These are phyloP conservation scores for Endoconidiophora laricicola DNA, from an alignment of 2,329 filamentous ascomycete species.

Conservation along the genomic window DNA sequence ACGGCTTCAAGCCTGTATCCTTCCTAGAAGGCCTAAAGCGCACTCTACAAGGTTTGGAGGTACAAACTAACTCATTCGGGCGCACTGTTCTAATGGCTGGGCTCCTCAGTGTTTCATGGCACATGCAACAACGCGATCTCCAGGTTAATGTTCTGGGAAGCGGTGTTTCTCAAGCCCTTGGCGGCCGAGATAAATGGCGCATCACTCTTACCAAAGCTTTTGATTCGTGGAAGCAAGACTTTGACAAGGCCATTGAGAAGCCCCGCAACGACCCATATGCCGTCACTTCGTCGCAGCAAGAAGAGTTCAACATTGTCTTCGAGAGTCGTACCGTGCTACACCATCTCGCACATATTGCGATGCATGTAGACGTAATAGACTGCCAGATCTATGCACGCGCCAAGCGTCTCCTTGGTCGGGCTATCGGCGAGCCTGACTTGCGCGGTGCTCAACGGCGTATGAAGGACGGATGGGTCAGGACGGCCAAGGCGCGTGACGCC, in stretches of 20 bases:
- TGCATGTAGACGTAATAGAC: conserved; percentile 94
- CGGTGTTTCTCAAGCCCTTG: conserved; percentile 59
- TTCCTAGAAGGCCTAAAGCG: conserved; percentile 86
- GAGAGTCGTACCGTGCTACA: conserved; percentile 82
- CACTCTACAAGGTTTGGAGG: conserved; percentile 69
- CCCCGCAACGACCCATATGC: conserved; percentile 37
- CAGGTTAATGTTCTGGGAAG: conserved; percentile 71
- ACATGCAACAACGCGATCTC: conserved; percentile 91
- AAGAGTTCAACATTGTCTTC: conserved; percentile 41
- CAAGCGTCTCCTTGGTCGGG: conserved; percentile 66
- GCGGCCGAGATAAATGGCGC: conserved; percentile 83
- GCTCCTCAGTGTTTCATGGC: conserved; percentile 83
- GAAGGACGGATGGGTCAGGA: conserved; percentile 78
- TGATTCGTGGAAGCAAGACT: conserved; percentile 85
- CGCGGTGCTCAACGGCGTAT: conserved; percentile 65
- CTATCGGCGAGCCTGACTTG: conserved; percentile 69
- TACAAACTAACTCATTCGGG: conserved; percentile 85
- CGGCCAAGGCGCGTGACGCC: conserved; percentile 74
- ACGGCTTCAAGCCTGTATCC: conserved; percentile 67
- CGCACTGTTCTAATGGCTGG: conserved; percentile 89
- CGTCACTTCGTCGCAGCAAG: conserved; percentile 1
- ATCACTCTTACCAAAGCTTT: conserved; percentile 72
- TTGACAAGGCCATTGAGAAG: conserved; percentile 62
- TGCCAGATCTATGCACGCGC: conserved; percentile 91
- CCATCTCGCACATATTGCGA: conserved; percentile 91